Conservation (phyloP, 1,284 basidiomycete species). For the Austroboletus niveus region DNA sequence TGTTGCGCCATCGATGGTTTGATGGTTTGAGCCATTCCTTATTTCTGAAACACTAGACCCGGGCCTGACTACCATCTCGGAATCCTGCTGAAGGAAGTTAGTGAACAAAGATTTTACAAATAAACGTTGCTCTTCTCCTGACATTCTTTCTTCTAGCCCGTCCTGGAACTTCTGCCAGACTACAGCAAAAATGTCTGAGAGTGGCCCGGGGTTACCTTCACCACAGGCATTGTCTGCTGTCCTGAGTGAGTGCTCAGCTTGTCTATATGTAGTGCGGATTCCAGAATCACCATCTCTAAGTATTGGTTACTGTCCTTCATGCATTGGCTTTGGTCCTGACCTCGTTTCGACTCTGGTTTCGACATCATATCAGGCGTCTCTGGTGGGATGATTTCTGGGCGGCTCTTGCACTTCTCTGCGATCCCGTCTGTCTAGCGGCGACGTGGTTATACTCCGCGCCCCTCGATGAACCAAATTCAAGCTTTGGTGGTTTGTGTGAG, state of each 20-base stretch:
- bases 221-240: slow-evolving; percentile 15
- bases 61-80: too few species aligned
- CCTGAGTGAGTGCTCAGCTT: slow-evolving; percentile 14
- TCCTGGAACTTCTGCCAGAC: neutral
- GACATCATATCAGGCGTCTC: slow-evolving; percentile 18
- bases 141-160: neutral
- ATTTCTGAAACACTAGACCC: too few species aligned
- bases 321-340: slow-evolving; percentile 17
- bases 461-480: slow-evolving; percentile 8
- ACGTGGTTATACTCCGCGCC: slow-evolving; percentile 19
- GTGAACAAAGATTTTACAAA: too few species aligned
- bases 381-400: slow-evolving; percentile 34
- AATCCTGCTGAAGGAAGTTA: too few species aligned
- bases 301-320: slow-evolving; percentile 21
- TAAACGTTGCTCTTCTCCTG: too few species aligned
- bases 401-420: slow-evolving; percentile 17
- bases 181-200: slow-evolving; percentile 7
- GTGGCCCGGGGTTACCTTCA: neutral
- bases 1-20: too few species aligned
- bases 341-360: slow-evolving; percentile 30
- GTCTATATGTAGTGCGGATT: neutral
- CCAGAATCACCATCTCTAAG: slow-evolving; percentile 7
- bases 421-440: slow-evolving; percentile 9
- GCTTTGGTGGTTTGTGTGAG: slow-evolving; percentile 17
- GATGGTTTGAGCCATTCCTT: too few species aligned